Percentiles rank a stretch among this genome's conserved stretches.
Evolutionary conservation across 139 green algal species (phyloP).

Genomic region (Tetraselmis chui): DNA sequence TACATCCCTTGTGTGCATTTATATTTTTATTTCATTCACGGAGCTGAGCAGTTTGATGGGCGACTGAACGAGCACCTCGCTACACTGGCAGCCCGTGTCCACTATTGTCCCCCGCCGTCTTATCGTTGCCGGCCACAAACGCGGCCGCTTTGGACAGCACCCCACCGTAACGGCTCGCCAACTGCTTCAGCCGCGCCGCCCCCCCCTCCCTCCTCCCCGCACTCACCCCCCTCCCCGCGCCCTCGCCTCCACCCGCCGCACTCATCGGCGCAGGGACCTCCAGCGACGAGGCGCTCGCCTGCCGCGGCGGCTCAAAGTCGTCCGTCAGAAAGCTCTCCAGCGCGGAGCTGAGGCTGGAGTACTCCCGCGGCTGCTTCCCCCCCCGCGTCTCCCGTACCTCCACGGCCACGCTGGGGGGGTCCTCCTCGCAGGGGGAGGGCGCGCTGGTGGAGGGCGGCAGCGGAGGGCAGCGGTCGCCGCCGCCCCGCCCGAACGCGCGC

Average conservation of each 20-base stretch:
- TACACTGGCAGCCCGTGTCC: background rate
- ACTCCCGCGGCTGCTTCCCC: background rate
- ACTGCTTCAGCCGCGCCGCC: background rate
- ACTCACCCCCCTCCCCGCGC: too few species aligned
- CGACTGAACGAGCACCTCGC: too few species aligned
- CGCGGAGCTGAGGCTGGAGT: background rate
- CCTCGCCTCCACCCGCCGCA: too few species aligned
- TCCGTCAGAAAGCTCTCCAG: background rate
- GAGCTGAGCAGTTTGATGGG: too few species aligned
- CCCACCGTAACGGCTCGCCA: too few species aligned
- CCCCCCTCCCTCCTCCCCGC: too few species aligned
- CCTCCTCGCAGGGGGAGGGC: background rate
- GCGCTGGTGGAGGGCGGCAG: background rate
- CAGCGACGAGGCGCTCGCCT: background rate
- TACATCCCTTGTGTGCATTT: too few species aligned
- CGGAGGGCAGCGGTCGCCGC: too few species aligned
- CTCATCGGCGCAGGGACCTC: background rate
- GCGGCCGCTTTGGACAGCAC: background rate
- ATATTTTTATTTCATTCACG: too few species aligned
- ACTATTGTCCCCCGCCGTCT: too few species aligned
- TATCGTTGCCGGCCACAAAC: background rate
- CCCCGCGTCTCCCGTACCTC: background rate
- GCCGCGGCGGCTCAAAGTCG: background rate
- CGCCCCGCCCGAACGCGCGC: background rate
- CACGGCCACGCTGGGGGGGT: background rate